Evolutionary conservation across 352 stramenopile species (phyloP), one percentile per base, ranked within the genome.

Genomic region (Hyaloperonospora brassicae): DNA sequence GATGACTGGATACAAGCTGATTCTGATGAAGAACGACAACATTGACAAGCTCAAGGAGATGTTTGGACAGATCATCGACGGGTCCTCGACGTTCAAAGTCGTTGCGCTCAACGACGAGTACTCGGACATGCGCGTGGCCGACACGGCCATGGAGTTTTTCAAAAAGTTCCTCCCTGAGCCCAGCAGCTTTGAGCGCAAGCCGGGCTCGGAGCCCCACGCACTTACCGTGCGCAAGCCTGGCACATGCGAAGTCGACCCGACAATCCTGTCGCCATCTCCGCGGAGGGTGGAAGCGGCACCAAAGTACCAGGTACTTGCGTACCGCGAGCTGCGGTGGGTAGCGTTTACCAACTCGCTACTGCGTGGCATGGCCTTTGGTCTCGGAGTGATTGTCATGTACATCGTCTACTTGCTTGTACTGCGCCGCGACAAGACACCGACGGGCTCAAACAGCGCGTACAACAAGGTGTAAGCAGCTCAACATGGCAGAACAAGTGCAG

Each of bases 101-200:
- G 64, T 95, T 21, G 82, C 84, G 55, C 64, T 95, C 3, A 95
- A 95, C 55, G 84, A 95, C 53, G 84, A 95, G 61, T 95, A 93
- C 70, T 72, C 70, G 21, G 79, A 92, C 61, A 87, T 90, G 77
- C 55, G 58, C 25, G 77, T 92, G 30, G 81, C 81, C 6, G 79
- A 90, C 50, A 76, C 67, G 9, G 80, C 77, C 14, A 47, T 73
- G 35, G 69, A 86, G 41, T 95, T 95, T 62, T 63, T 92, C 27
- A 62, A 59, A 44, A 82, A 68, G 31, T 89, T 92, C 44, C 47
- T 93, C 30, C 79, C 82, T 7, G 66, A 84, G 40, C 82, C 70
- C 22, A 89, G 67, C 47, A 65, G 73, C 51, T 95, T 66, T 48
- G 84, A 95, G 62, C 66, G 66, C 30, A 86, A 84, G 31, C 55